Conservation (phyloP, 129 eudicot species). For the Flaveria sonorensis region DNA sequence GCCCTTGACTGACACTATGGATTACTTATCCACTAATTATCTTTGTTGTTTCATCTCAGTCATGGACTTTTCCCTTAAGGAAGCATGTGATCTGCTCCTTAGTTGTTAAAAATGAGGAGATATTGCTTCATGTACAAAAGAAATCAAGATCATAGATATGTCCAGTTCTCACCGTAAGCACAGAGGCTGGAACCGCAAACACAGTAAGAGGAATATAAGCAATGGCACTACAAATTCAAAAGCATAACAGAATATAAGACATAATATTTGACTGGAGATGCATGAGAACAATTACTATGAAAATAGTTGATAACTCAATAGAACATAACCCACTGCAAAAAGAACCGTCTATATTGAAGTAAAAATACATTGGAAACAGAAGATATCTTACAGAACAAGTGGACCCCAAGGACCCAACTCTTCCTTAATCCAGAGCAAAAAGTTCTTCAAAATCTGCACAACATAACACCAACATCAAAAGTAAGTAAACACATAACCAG, state of each 20-base stretch:
- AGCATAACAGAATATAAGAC: conserved; percentile 18
- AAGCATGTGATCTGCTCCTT: background rate
- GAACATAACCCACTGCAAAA: conserved; percentile 17
- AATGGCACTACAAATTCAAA: conserved; percentile 65
- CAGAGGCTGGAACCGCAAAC: conserved; percentile 92
- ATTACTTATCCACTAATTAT: background rate
- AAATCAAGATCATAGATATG: background rate
- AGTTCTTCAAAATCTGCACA: conserved; percentile 76
- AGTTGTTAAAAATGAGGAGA: conserved; percentile 7
- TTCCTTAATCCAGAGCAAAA: conserved; percentile 74
- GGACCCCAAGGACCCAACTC: conserved; percentile 99
- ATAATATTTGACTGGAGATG: conserved; percentile 4
- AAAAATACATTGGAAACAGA: conserved; percentile 6
- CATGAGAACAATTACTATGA: background rate
- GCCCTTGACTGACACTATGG: background rate
- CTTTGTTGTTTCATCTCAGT: conserved; percentile 16
- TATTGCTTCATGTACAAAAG: background rate
- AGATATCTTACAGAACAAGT: conserved; percentile 75
- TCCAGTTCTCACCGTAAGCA: conserved; percentile 69
- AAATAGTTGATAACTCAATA: background rate
- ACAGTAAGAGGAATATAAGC: conserved; percentile 94
- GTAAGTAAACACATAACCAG: conserved; percentile 4
- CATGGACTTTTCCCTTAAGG: background rate
- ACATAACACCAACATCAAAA: conserved; percentile 26
- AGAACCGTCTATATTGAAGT: background rate